Conservation (phyloP, 140 eudicot species). For the Cichorium intybus region DNA sequence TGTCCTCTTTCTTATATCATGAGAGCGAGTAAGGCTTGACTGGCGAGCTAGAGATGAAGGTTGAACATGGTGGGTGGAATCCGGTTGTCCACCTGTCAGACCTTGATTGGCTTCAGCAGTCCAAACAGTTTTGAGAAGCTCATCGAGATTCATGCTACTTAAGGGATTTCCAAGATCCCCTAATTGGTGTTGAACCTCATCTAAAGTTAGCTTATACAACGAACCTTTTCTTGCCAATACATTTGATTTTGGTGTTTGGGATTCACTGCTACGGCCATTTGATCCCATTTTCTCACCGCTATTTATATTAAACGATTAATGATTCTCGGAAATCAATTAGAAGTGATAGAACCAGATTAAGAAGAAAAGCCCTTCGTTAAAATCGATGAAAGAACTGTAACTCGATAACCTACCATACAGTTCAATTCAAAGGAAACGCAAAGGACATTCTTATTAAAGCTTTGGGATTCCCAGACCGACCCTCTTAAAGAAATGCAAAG, state of each 20-base stretch:
- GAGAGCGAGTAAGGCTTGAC: slow-evolving; percentile 41
- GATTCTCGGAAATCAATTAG: slow-evolving; percentile 16
- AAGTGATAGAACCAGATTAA: neutral
- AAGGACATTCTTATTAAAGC: slow-evolving; percentile 12
- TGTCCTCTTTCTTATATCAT: slow-evolving; percentile 61
- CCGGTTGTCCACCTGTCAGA: slow-evolving; percentile 29
- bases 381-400: slow-evolving; percentile 1
- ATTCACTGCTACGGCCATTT: slow-evolving; percentile 45
- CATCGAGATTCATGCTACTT: slow-evolving; percentile 81
- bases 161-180: slow-evolving; percentile 83
- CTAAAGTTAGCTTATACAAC: slow-evolving; percentile 63
- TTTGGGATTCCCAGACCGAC: neutral
- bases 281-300: slow-evolving; percentile 65
- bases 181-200: slow-evolving; percentile 75
- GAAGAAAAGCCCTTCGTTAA: slow-evolving; percentile 7
- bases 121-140: slow-evolving; percentile 67
- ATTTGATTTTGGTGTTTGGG: slow-evolving; percentile 31
- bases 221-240: slow-evolving; percentile 48
- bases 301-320: too few species aligned
- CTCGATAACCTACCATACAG: slow-evolving; percentile 3
- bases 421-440: neutral
- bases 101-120: slow-evolving; percentile 51
- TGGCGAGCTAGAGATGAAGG: slow-evolving; percentile 40
- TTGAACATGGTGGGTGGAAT: slow-evolving; percentile 35
- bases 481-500: neutral